Evolutionary conservation across 1,139 yeast species (phyloP), one percentile per base, ranked within the genome.

Genomic region (Taphrina betulina): DNA sequence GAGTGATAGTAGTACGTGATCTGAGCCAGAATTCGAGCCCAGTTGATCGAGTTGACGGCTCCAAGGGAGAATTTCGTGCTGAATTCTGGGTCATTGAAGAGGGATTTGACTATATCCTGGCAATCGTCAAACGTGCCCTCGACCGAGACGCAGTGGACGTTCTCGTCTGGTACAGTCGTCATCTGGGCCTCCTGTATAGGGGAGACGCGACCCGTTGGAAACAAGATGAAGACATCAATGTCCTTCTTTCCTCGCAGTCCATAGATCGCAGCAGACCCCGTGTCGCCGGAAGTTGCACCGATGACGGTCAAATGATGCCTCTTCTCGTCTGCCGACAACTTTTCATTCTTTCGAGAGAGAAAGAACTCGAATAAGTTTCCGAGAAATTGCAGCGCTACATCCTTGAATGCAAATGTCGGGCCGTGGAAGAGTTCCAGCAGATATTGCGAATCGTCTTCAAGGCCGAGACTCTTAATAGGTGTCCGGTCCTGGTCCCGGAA

Each of bases 221-320:
- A 92, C 64, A 94, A 76, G 63, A 92, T 92, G 71, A 92, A 94
- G 29, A 92, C 98, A 37, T 95, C 85, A 26, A 92, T 96, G 69
- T 94, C 97, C 72, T 89, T 85, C 74, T 92, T 92, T 69, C 95
- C 95, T 73, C 98, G 80, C 65, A 92, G 79, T 58, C 99, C 99
- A 72, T 92, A 92, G 63, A 92, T 92, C 61, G 99, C 98, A 54
- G 99, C 99, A 48, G 96, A 86, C 54, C 99, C 99, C 45, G 99
- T 92, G 69, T 92, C 99, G 66, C 99, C 99, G 55, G 95, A 86
- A 24, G 99, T 92, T 42, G 99, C 99, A 66, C 99, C 99, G 60
- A 92, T 96, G 63, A 92, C 98, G 36, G 99, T 92, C 65, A 92
- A 78, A 61, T 81, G 79, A 65, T 88, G 94, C 67, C 94, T 78